Percentiles rank a stretch among this genome's conserved stretches.
phyloP scores from a whole-genome alignment of 768 basidiomycete species.

The Clitopilus hobsonii region DNA sequence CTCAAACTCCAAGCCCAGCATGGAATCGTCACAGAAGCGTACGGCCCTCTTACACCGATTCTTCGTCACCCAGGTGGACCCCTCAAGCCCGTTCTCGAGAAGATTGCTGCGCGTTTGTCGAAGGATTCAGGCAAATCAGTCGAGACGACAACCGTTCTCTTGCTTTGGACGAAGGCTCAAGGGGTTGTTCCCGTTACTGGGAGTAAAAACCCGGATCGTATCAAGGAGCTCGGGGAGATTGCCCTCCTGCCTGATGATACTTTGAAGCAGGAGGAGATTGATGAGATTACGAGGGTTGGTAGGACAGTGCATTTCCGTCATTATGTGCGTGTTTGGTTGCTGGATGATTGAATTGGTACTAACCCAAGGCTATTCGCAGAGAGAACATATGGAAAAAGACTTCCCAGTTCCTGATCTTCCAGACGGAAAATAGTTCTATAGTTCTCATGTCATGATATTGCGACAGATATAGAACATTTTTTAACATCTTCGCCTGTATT shows the following conservation, averaged over 20 bases:
- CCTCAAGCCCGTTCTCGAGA: conserved; percentile 28
- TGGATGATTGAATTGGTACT: not conserved
- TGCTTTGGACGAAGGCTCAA: conserved; percentile 30
- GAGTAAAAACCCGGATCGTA: conserved; percentile 25
- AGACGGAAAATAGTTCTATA: conserved; percentile 9
- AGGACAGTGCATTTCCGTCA: conserved; percentile 30
- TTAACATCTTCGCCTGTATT: too few species aligned
- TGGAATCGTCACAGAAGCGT: conserved; percentile 32
- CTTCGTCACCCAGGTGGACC: conserved; percentile 32
- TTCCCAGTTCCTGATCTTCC: conserved; percentile 29
- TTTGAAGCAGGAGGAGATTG: conserved; percentile 23
- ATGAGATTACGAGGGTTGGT: conserved; percentile 28
- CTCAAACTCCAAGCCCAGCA: conserved; percentile 30
- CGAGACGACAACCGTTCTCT: conserved; percentile 10
- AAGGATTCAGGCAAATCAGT: conserved; percentile 1
- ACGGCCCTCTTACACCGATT: conserved; percentile 30
- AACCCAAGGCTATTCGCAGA: conserved; percentile 12
- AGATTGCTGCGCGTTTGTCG: conserved; percentile 16
- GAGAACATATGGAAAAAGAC: conserved; percentile 29
- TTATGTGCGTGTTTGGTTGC: conserved; percentile 21
- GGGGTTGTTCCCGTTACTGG: conserved; percentile 27
- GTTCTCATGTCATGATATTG: too few species aligned
- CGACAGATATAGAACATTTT: too few species aligned
- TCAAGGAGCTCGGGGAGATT: conserved; percentile 24
- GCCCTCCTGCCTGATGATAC: conserved; percentile 21